phyloP scores from a whole-genome alignment of 176 grass and related monocot species.

The Luzula sylvatica region DNA sequence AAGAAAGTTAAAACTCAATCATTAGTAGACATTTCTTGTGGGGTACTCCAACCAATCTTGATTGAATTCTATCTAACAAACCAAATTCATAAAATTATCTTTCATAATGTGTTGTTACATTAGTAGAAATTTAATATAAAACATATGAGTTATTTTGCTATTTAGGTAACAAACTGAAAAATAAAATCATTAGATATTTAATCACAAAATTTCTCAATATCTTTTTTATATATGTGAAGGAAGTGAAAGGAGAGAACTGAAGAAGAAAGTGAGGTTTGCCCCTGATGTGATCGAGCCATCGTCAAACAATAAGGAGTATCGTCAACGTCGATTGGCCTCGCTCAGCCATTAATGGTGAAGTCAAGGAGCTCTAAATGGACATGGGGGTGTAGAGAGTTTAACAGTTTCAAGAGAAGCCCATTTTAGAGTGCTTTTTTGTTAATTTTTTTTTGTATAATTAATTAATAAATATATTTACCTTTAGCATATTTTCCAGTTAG shows the following conservation, averaged over 20 bases:
- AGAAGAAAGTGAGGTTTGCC: conserved; percentile 72
- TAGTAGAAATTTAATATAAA: not conserved
- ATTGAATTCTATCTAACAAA: not conserved
- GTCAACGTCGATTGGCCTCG: conserved; percentile 10
- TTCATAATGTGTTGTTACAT: not conserved
- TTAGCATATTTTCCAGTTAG: not conserved
- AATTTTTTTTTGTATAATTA: not conserved
- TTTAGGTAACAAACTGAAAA: too few relatives aligned
- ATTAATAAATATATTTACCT: not conserved
- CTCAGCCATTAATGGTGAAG: not conserved
- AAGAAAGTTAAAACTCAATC: not conserved
- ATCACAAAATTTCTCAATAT: too few relatives aligned
- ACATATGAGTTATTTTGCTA: too few relatives aligned
- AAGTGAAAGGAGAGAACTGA: not conserved
- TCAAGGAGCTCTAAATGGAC: not conserved
- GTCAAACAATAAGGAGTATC: conserved; percentile 40
- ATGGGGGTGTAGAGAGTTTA: not conserved
- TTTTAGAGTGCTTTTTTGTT: conserved; percentile 11
- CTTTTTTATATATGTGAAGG: too few relatives aligned
- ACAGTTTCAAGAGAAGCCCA: not conserved
- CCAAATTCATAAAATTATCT: not conserved
- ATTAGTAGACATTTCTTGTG: conserved; percentile 22
- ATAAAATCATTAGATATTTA: too few relatives aligned
- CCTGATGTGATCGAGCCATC: conserved; percentile 57
- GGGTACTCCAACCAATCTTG: not conserved